Evolutionary conservation across 1,284 basidiomycete genomes (phyloP).

Genomic region (Termitomyces sp.): DNA sequence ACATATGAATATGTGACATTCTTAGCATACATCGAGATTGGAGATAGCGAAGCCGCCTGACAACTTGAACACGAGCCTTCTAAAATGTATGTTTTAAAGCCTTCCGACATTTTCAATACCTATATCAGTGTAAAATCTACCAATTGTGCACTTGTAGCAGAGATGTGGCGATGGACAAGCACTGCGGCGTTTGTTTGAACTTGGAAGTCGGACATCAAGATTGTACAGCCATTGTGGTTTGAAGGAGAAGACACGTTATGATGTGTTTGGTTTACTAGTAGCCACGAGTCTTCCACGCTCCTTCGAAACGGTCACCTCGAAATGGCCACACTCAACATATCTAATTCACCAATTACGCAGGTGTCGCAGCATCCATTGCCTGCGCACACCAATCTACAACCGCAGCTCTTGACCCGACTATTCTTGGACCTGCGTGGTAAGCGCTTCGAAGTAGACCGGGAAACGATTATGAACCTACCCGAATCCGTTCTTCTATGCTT

Average conservation of each 20-base stretch:
- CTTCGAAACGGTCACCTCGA: slow-evolving; percentile 11
- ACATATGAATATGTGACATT: too few species aligned
- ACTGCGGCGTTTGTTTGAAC: neutral
- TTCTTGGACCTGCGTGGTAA: slow-evolving; percentile 89
- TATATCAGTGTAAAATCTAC: neutral
- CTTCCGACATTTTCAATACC: neutral
- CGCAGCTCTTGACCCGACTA: slow-evolving; percentile 80
- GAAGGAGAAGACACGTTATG: slow-evolving; percentile 9
- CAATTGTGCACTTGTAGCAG: neutral
- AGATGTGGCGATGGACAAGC: neutral
- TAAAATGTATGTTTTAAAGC: neutral
- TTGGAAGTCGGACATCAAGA: too few species aligned
- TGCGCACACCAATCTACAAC: slow-evolving; percentile 68
- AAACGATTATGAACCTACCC: slow-evolving; percentile 97
- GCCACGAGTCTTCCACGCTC: slow-evolving; percentile 11
- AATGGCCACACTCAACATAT: slow-evolving; percentile 41
- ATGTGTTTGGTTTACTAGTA: slow-evolving; percentile 14
- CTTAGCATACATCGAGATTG: neutral
- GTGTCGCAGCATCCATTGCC: slow-evolving; percentile 67
- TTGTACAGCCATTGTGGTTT: too few species aligned
- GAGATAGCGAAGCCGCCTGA: neutral
- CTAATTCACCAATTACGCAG: slow-evolving; percentile 80
- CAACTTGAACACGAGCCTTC: neutral
- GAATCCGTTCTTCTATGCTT: slow-evolving; percentile 96
- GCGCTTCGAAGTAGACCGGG: slow-evolving; percentile 93